Evolutionary conservation across 768 basidiomycete genomes (phyloP).

Genomic region (Dacryopinax spathularia): DNA sequence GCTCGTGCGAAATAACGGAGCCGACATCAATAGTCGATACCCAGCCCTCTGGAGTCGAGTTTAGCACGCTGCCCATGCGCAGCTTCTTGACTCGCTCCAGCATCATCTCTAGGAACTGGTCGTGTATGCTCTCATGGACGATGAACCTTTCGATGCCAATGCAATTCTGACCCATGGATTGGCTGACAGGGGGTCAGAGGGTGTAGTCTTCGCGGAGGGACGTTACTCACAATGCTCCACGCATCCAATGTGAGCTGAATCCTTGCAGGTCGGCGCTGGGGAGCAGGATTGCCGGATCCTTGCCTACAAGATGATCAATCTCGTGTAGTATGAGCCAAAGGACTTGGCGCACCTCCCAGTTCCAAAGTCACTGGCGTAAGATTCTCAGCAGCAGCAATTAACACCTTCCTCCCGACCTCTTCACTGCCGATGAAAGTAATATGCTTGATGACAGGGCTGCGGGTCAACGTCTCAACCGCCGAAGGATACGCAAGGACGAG

Average conservation of each 20-base stretch:
- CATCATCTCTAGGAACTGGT: conserved; percentile 55
- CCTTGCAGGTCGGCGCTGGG: conserved; percentile 69
- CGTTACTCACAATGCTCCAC: conserved; percentile 69
- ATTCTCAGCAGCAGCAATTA: conserved; percentile 66
- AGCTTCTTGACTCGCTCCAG: conserved; percentile 49
- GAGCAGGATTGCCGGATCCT: conserved; percentile 84
- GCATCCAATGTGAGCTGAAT: conserved; percentile 73
- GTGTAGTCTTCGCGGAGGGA: background rate
- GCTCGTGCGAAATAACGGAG: conserved; percentile 64
- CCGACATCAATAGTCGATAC: conserved; percentile 70
- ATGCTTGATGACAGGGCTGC: conserved; percentile 65
- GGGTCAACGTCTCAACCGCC: conserved; percentile 67
- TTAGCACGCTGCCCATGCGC: conserved; percentile 59
- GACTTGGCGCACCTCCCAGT: conserved; percentile 39
- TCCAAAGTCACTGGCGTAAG: conserved; percentile 88
- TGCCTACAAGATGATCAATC: conserved; percentile 32
- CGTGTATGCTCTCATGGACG: conserved; percentile 64
- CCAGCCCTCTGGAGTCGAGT: conserved; percentile 42
- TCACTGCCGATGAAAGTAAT: conserved; percentile 91
- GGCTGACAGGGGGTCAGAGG: conserved; percentile 34
- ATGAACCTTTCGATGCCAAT: conserved; percentile 91
- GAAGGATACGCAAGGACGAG: conserved; percentile 82
- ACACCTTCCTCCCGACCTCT: conserved; percentile 63
- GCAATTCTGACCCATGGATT: conserved; percentile 90
- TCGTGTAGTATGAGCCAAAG: background rate